Evolutionary conservation across 305 asterid species (phyloP).

Genomic region (Plantago coronopus): DNA sequence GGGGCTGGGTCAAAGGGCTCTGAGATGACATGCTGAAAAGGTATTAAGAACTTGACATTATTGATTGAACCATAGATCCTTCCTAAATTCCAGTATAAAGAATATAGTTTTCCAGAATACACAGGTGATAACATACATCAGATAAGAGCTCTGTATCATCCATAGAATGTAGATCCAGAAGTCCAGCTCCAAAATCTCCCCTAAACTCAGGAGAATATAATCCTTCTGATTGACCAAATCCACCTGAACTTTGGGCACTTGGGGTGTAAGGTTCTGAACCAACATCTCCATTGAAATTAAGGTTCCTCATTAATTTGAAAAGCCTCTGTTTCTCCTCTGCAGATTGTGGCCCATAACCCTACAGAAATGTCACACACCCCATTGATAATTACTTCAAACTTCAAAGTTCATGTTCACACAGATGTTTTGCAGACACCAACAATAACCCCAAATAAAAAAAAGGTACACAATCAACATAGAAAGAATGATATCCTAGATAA

Average conservation of each 20-base stretch:
- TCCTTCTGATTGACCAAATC: conserved; percentile 60
- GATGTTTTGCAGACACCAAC: background rate
- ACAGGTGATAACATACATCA: conserved; percentile 52
- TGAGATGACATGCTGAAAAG: conserved; percentile 75
- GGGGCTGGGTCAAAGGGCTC: conserved; percentile 92
- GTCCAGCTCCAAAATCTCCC: conserved; percentile 99
- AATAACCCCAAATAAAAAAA: background rate
- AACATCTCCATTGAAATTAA: conserved; percentile 80
- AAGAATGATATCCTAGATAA: too few relatives aligned
- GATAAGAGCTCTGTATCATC: conserved; percentile 98
- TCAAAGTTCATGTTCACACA: background rate
- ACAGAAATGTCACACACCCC: conserved; percentile 32
- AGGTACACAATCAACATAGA: conserved; percentile 1
- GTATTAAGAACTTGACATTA: conserved; percentile 27
- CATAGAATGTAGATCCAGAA: conserved; percentile 96
- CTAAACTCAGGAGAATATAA: conserved; percentile 81
- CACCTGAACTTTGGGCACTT: conserved; percentile 70
- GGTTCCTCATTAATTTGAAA: conserved; percentile 87
- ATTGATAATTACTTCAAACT: background rate
- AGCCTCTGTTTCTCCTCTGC: conserved; percentile 97
- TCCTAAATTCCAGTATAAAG: conserved; percentile 19
- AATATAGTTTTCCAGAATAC: conserved; percentile 8
- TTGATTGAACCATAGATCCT: conserved; percentile 11
- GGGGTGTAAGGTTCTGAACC: conserved; percentile 77
- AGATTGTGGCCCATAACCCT: conserved; percentile 98